phyloP scores from a whole-genome alignment of 2,329 filamentous ascomycete genomes.

The Paecilomyces sp. region DNA sequence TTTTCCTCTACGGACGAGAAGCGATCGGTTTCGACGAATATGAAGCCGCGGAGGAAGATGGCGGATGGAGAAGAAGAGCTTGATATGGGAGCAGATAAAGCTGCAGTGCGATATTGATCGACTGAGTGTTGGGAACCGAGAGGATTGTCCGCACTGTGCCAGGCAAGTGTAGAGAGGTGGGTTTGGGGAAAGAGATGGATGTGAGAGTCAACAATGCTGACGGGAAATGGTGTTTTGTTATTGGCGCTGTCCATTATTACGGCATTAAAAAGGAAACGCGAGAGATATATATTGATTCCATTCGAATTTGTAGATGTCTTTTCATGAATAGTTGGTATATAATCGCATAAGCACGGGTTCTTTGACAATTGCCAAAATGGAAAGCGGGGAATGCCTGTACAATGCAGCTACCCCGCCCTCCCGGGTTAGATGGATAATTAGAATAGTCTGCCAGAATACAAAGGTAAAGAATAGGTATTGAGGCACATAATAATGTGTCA shows the following conservation, averaged over 20 bases:
- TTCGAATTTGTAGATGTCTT: too few relatives aligned
- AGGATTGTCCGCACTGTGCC: constrained; percentile 55
- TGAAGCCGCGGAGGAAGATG: constrained; percentile 57
- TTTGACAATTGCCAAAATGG: too few relatives aligned
- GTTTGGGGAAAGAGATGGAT: constrained; percentile 76
- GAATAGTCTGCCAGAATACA: too few relatives aligned
- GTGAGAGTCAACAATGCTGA: constrained; percentile 75
- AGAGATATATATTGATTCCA: not conserved
- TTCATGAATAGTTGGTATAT: too few relatives aligned
- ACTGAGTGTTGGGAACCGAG: constrained; percentile 60
- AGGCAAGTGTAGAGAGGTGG: constrained; percentile 61
- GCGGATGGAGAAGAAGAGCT: constrained; percentile 20
- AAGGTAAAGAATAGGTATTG: too few relatives aligned
- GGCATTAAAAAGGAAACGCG: not conserved
- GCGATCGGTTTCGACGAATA: constrained; percentile 79
- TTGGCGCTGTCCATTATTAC: not conserved
- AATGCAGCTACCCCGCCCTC: too few relatives aligned
- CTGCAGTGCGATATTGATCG: constrained; percentile 52
- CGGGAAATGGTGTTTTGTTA: constrained; percentile 9
- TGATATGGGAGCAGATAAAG: constrained; percentile 21
- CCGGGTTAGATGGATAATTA: too few relatives aligned
- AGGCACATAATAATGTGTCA: too few relatives aligned
- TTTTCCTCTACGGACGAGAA: constrained; percentile 50
- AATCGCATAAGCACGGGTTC: too few relatives aligned
- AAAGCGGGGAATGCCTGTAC: too few relatives aligned